Evolutionary conservation across 345 rosid species (phyloP), one percentile per base, ranked within the genome.

Genomic region (Eucalyptus erythrocorys): DNA sequence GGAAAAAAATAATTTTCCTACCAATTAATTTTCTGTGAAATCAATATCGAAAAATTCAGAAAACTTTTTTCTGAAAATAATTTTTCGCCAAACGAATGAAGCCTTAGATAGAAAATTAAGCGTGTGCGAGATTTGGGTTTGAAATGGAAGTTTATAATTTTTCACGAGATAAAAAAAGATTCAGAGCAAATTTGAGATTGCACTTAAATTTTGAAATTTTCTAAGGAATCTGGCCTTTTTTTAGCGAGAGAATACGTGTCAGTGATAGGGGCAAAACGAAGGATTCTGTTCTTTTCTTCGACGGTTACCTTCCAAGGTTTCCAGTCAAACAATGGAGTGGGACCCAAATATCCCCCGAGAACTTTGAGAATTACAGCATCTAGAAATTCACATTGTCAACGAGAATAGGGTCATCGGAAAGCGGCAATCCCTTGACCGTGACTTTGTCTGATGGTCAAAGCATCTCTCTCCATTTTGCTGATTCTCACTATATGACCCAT

Each of bases 21-120:
- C 2, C 24, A 51, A 0, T 17, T 51, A 17, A 17, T 51, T 51
- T 51, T 0, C 1, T 4, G 0, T 50, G 9, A 50, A 50, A 50
- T 1, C 0, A 50, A 51, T 51, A 0, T 7, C 0, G 2, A 51
- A 51, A 51, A 51, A 51, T 51, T 0, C 24, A 50, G 0, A 51
- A 50, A 17, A 3, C 0, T 0, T 7, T 51, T 17, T 51, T 17
- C 1, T 17, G 0, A 51, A 51, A 51, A 0, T 51, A 17, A 17
- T 51, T 0, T 51, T 51, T 51, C 0, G 4, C 55, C 55, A 19
- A 51, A 51, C 0, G 24, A 51, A 51, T 51, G 55, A 19, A 51
- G 2, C 24, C 0, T 51, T 0, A 19, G 0, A 17, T 51, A 19
- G 4, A 51, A 51, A 51, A 51, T 19, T 51, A 51, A 51, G 24